phyloP scores from a whole-genome alignment of 495 filamentous ascomycete genomes.

The Clavariopsis aquatica region DNA sequence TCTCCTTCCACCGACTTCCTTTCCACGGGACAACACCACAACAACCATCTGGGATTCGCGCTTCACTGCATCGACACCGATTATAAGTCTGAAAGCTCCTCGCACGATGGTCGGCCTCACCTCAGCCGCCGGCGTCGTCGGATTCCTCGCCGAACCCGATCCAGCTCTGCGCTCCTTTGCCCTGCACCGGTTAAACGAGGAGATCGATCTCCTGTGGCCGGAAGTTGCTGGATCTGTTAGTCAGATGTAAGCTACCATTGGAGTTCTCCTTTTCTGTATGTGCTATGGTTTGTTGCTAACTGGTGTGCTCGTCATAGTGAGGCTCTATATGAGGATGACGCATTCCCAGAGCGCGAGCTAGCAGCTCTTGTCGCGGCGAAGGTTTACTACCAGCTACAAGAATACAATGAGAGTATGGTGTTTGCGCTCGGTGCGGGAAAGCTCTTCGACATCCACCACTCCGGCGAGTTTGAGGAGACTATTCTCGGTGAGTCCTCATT shows the following conservation, averaged over 20 bases:
- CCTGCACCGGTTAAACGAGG: constrained; percentile 86
- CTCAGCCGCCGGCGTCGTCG: constrained; percentile 91
- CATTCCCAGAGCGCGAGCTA: constrained; percentile 89
- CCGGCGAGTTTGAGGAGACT: constrained; percentile 97
- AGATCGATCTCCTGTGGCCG: constrained; percentile 95
- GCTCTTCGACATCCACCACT: constrained; percentile 86
- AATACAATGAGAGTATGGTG: constrained; percentile 98
- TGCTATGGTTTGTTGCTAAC: constrained; percentile 22
- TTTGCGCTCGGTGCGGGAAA: constrained; percentile 96
- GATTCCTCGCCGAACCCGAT: constrained; percentile 93
- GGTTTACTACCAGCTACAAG: constrained; percentile 97
- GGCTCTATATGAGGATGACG: constrained; percentile 94
- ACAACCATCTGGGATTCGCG: constrained; percentile 14
- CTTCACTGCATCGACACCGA: neutral
- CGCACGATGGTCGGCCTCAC: constrained; percentile 82
- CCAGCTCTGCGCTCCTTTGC: constrained; percentile 90
- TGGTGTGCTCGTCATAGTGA: constrained; percentile 61
- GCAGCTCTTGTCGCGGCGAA: constrained; percentile 94
- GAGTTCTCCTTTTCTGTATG: neutral
- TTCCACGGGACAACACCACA: constrained; percentile 7
- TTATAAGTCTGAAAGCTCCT: neutral
- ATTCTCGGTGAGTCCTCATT: constrained; percentile 68
- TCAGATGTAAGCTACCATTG: constrained; percentile 70
- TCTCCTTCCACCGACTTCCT: constrained; percentile 33
- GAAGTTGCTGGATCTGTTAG: constrained; percentile 89